A percentile compares a stretch with the other conserved stretches of the same genome.
Conservation (phyloP, 2,329 filamentous ascomycete genomes). For the Dothidotthia symphoricarpi region DNA sequence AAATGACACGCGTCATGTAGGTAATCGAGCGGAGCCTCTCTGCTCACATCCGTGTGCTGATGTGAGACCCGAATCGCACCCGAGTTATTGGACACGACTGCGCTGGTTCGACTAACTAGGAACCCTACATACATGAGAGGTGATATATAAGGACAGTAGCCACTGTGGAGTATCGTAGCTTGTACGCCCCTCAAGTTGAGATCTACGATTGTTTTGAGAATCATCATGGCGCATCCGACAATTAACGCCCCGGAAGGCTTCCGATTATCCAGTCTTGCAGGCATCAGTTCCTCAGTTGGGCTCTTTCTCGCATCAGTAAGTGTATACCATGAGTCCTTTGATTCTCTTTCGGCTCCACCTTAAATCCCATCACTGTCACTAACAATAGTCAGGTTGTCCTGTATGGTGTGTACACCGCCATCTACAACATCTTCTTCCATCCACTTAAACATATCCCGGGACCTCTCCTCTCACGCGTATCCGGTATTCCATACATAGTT, state of each 20-base stretch:
- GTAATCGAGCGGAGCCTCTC: too few species aligned
- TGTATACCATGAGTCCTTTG: not conserved
- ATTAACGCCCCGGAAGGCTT: constrained; percentile 3
- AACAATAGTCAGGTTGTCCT: constrained; percentile 8
- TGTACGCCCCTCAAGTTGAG: too few species aligned
- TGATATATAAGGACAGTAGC: too few species aligned
- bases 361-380: constrained; percentile 2
- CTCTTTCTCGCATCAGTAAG: constrained; percentile 14
- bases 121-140: too few species aligned
- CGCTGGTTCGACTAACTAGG: too few species aligned
- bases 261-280: constrained; percentile 9
- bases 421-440: constrained; percentile 47
- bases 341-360: not conserved
- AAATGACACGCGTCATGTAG: too few species aligned
- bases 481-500: constrained; percentile 34
- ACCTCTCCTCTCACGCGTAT: constrained; percentile 36
- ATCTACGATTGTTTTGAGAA: too few species aligned
- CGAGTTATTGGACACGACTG: too few species aligned
- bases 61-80: too few species aligned
- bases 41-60: too few species aligned
- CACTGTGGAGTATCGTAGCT: too few species aligned
- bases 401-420: constrained; percentile 13
- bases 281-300: constrained; percentile 10
- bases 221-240: not conserved
- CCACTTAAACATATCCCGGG: constrained; percentile 48